A percentile compares a stretch with the other conserved stretches of the same genome.
Conservation (phyloP, 2,329 filamentous ascomycete species). For the Aspergillus sp. region DNA sequence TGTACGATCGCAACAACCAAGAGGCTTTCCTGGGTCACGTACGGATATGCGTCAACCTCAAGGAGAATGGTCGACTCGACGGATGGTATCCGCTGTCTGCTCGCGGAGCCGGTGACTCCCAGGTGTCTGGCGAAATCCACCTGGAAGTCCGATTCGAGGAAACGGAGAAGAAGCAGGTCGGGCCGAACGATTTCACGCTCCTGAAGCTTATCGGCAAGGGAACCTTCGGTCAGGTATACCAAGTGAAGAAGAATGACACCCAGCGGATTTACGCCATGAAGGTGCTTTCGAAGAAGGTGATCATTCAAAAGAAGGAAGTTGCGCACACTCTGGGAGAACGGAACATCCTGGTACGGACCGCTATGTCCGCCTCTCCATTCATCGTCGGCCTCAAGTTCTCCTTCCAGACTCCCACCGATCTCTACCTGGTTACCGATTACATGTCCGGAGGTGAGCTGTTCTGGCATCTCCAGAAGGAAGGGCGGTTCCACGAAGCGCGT, state of each 20-base stretch:
- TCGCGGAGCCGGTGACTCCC: constrained; percentile 74
- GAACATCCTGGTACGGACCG: constrained; percentile 94
- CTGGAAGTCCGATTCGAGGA: constrained; percentile 83
- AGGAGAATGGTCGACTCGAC: constrained; percentile 69
- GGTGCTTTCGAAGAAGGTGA: constrained; percentile 98
- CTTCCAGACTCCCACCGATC: constrained; percentile 93
- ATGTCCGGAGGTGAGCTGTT: constrained; percentile 99
- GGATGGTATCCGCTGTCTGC: constrained; percentile 84
- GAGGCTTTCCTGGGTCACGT: constrained; percentile 93
- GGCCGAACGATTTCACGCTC: constrained; percentile 93
- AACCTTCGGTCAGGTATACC: constrained; percentile 97
- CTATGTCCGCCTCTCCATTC: constrained; percentile 92
- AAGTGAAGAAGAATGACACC: constrained; percentile 96
- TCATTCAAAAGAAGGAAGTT: constrained; percentile 99
- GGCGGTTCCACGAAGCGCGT: constrained; percentile 87
- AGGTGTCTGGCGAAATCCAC: constrained; percentile 81
- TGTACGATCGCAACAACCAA: constrained; percentile 82
- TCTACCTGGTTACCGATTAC: constrained; percentile 98
- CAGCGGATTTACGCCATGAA: constrained; percentile 98
- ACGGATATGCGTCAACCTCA: constrained; percentile 69
- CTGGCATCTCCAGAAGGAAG: constrained; percentile 97
- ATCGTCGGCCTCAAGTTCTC: constrained; percentile 98
- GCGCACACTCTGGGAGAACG: constrained; percentile 95
- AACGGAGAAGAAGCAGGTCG: constrained; percentile 85
- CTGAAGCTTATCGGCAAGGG: constrained; percentile 96